Evolutionary conservation across 1,284 basidiomycete species (phyloP).

Genomic region (Leccinum fuscescens): DNA sequence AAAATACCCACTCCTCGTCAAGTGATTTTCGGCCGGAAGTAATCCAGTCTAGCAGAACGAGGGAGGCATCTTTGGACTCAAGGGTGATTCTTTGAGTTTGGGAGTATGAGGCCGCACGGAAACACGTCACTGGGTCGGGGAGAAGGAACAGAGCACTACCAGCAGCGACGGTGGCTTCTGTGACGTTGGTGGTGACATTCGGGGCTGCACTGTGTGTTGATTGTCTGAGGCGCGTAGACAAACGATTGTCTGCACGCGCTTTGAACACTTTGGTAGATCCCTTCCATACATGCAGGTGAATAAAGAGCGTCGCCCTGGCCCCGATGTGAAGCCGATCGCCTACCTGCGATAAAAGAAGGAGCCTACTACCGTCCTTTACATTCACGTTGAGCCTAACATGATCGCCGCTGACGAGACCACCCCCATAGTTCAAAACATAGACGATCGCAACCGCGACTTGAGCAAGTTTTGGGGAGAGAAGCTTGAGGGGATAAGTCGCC

Average conservation of each 20-base stretch:
- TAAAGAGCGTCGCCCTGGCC: not conserved
- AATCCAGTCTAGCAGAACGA: constrained; percentile 85
- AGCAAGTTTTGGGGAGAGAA: constrained; percentile 68
- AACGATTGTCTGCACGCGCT: constrained; percentile 52
- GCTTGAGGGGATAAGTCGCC: constrained; percentile 88
- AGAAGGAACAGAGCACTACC: constrained; percentile 70
- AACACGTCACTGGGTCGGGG: constrained; percentile 93
- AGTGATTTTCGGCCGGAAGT: constrained; percentile 79
- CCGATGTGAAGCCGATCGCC: constrained; percentile 22
- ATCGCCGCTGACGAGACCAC: constrained; percentile 92
- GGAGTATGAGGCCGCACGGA: constrained; percentile 76
- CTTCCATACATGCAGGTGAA: constrained; percentile 37
- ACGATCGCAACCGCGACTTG: constrained; percentile 59
- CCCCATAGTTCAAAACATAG: constrained; percentile 89
- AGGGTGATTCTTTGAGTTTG: constrained; percentile 79
- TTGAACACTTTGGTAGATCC: constrained; percentile 96
- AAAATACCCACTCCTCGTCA: constrained; percentile 89
- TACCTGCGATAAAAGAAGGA: constrained; percentile 83
- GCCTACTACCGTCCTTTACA: constrained; percentile 53
- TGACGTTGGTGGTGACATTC: constrained; percentile 46
- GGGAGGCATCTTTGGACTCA: constrained; percentile 50
- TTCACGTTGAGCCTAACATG: constrained; percentile 62
- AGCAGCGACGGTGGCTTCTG: constrained; percentile 55
- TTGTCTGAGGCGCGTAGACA: constrained; percentile 35
- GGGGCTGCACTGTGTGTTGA: constrained; percentile 19